Evolutionary conservation across 345 rosid species (phyloP), one percentile per base, ranked within the genome.

Genomic region (Fremontodendron californicum): DNA sequence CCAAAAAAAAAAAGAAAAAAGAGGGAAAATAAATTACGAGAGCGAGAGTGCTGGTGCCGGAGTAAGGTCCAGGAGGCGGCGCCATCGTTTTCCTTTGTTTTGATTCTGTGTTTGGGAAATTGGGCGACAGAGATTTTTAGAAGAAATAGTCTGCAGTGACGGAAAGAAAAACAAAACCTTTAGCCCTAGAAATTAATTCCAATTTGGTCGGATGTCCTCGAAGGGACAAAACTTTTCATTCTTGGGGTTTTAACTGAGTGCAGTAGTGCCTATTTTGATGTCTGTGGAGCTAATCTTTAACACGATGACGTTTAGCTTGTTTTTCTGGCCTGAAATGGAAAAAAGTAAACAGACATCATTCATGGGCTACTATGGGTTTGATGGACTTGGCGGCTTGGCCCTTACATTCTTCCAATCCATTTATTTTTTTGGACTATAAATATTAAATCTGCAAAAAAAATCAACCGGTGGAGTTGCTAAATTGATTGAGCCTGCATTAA

Each of bases 21-120:
- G 35, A 2, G n/a, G 58, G 23, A 25, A 45, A 64, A 43, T 33
- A 79, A 73, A 55, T 49, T 86, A 94, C 98, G 76, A 90, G 85
- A 66, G 98, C 93, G 18, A 91, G 93, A 62, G 98, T 82, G 89
- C 94, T 91, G 72, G 88, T 86, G 78, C 98, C 97, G 76, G 97
- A 89, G 89, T 90, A 93, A 51, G 91, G 97, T 49, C 93, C 92
- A 48, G 93, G 94, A 78, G 92, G 94, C 3, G 89, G 88, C 81
- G 96, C 78, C 98, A 92, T 91, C 76, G 70, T 12, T 46, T 43
- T 42, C 27, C 51, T 78, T 75, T 57, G 57, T 12, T 49, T 52
- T 43, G 37, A 5, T 60, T 31, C 18, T 77, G 2, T 3, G 69
- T 35, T 37, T 60, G 65, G 9, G 21, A 15, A 33, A 31, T 62